Base-by-base conservation (phyloP, 1,284 basidiomycete genomes). In the Pseudozyma hubeiensis region DNA sequence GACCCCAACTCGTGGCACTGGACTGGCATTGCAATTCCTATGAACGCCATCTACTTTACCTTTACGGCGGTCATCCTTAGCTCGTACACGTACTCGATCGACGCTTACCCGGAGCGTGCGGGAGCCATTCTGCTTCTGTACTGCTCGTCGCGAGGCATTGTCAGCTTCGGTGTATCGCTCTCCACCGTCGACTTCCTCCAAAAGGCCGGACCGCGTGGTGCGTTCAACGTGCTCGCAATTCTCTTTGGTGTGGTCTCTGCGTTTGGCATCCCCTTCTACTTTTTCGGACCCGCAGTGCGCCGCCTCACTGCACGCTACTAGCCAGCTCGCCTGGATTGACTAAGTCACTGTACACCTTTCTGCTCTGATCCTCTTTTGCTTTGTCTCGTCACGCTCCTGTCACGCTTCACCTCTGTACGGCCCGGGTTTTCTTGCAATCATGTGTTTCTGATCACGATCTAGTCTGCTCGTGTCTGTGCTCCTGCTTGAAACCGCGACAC, bases 221-320 rank as follows among this genome's bases (percentile, higher is more conserved):
- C 50, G 2, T 41, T 52, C 29, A 52, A 52, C 29, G 39, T 52
- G 14, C 39, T 52, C 30, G 50, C 50, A 19, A 52, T 52, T n/a
- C 37, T 52, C 19, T 41, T 41, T 41, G 50, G 50, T 8, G 35
- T 41, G 7, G 37, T 52, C 16, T 40, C 50, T 29, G 50, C 50
- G 11, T 33, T 52, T 40, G 50, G 37, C 37, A 52, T 52, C 16
- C 50, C 50, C 24, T 14, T 41, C 37, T 52, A 52, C 50, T 41
- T 52, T 7, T 41, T 52, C n/a, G 50, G 50, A 5, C 47, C 49
- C 7, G 49, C 49, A 4, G 37, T 51, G 10, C 49, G 49, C 49
- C 49, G 49, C 10, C 49, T 51, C n/a, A 51, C 49, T 5, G 37
- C 35, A 4, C 33, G 49, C 7, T 51, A 51, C 35, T 51, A 51